Percentiles rank a stretch among this genome's conserved stretches.
phyloP scores from a whole-genome alignment of 176 grass and related monocot genomes.

The Lolium perenne region DNA sequence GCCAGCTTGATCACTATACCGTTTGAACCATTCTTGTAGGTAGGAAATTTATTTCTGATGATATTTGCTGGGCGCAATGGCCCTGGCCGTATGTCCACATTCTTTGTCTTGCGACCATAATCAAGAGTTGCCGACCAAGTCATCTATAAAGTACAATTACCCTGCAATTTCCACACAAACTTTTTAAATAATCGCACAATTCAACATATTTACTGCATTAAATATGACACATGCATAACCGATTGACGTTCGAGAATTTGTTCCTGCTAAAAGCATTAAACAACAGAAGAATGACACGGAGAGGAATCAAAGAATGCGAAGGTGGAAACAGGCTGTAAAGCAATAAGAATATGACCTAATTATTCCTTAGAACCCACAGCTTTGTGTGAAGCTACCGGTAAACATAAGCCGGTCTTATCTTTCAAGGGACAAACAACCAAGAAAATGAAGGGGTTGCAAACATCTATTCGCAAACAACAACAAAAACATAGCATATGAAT shows the following conservation, averaged over 20 bases:
- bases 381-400: conserved; percentile 32
- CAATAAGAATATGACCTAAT: conserved; percentile 9
- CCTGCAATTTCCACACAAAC: conserved; percentile 35
- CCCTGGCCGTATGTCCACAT: conserved; percentile 48
- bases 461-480: background rate
- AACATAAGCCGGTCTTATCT: conserved; percentile 31
- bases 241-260: background rate
- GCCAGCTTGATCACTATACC: conserved; percentile 67
- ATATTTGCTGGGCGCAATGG: conserved; percentile 60
- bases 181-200: background rate
- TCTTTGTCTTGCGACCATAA: conserved; percentile 55
- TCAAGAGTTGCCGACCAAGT: conserved; percentile 52
- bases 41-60: conserved; percentile 64
- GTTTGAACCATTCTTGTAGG: conserved; percentile 68
- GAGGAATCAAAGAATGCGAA: conserved; percentile 31
- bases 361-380: conserved; percentile 13
- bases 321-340: conserved; percentile 44
- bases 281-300: conserved; percentile 16
- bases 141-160: conserved; percentile 45
- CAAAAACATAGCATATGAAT: background rate
- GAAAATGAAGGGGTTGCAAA: conserved; percentile 27
- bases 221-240: conserved; percentile 2
- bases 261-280: conserved; percentile 25
- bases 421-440: conserved; percentile 19
- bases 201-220: background rate